phyloP scores from a whole-genome alignment of 331 rosid genomes.

The Phaseolus coccineus region DNA sequence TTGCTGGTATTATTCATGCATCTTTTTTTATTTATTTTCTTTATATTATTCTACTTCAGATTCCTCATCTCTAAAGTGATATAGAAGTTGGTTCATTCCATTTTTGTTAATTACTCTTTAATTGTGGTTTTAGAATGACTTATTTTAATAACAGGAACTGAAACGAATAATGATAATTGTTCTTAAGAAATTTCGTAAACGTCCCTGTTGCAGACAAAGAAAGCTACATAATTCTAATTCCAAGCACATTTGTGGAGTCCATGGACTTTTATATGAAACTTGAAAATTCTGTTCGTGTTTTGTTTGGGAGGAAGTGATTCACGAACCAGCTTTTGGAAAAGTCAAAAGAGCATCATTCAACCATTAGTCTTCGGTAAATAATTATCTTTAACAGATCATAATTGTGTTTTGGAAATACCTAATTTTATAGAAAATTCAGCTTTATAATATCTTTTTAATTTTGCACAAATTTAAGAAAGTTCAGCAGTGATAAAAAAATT shows the following conservation, averaged over 20 bases:
- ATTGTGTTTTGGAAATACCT: conserved; percentile 5
- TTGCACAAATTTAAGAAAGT: neutral
- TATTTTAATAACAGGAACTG: no score
- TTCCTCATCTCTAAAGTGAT: neutral
- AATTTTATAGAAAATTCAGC: neutral
- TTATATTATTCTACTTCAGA: neutral
- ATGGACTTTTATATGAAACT: conserved; percentile 4
- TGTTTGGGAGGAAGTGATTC: conserved; percentile 26
- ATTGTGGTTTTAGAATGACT: no score
- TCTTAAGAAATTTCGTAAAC: neutral
- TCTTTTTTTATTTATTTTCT: neutral
- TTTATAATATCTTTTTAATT: neutral
- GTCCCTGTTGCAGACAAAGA: neutral
- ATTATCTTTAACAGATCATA: conserved; percentile 20
- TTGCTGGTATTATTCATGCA: conserved; percentile 41
- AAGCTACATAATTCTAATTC: neutral
- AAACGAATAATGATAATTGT: no score
- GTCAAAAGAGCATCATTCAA: conserved; percentile 50
- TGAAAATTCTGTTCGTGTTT: conserved; percentile 33
- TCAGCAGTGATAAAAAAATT: neutral
- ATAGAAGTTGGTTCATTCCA: neutral
- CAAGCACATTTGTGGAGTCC: neutral
- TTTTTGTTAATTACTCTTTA: neutral
- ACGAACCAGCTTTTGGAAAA: conserved; percentile 47
- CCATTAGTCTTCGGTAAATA: conserved; percentile 23